These are phyloP conservation scores for Anisodus acutangulus DNA, from an alignment of 257 asterid species.

Conservation along the genomic window DNA sequence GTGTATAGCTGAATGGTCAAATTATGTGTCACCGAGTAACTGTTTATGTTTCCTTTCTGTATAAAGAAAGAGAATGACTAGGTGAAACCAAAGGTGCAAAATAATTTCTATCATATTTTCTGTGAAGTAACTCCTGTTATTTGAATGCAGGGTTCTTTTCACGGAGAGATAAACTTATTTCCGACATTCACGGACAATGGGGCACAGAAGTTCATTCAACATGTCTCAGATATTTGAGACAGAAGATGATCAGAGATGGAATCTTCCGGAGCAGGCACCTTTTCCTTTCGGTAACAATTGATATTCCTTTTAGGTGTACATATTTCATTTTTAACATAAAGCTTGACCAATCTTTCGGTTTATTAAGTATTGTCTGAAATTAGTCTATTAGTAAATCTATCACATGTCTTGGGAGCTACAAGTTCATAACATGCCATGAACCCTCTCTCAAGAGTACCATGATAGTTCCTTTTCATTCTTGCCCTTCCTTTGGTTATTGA, in stretches of 20 bases:
- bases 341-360: background rate
- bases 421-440: background rate
- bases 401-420: conserved; percentile 10
- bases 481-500: background rate
- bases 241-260: conserved; percentile 68
- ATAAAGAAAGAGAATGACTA: background rate
- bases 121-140: background rate
- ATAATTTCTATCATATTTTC: conserved; percentile 4
- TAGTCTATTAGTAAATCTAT: background rate
- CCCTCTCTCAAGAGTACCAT: background rate
- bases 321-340: conserved; percentile 1
- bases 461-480: conserved; percentile 19
- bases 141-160: conserved; percentile 42
- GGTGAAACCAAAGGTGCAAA: background rate
- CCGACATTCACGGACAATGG: conserved; percentile 45
- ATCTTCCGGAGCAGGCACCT: conserved; percentile 60
- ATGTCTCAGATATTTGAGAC: conserved; percentile 61
- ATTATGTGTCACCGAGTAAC: background rate
- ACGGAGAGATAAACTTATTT: conserved; percentile 30
- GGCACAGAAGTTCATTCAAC: conserved; percentile 63
- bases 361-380: background rate
- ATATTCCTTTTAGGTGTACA: conserved; percentile 22
- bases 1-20: conserved; percentile 26
- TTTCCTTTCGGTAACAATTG: conserved; percentile 56
- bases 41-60: background rate